These are phyloP conservation scores for Flaveria ramosissima DNA, from an alignment of 129 eudicot species.

Conservation along the genomic window DNA sequence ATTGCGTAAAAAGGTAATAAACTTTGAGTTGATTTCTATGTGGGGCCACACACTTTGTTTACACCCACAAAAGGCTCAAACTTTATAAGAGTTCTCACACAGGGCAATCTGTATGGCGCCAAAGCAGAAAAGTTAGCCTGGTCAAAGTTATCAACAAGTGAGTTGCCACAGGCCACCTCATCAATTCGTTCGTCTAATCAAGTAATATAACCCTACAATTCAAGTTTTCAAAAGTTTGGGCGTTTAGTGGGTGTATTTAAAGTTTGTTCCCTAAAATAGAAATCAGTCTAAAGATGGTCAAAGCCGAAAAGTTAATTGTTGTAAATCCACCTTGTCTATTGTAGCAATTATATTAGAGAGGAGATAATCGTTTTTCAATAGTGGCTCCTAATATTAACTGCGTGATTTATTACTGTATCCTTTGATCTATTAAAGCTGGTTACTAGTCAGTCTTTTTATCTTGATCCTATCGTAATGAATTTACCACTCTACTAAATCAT, in stretches of 20 bases:
- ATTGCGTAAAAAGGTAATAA: neutral
- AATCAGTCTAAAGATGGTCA: neutral
- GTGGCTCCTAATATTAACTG: neutral
- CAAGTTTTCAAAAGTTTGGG: neutral
- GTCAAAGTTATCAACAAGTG: neutral
- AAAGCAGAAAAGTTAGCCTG: neutral
- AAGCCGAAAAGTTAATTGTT: neutral
- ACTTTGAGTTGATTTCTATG: neutral
- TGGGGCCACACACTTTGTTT: neutral
- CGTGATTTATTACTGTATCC: neutral
- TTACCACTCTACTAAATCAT: constrained; percentile 8
- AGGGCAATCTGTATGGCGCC: neutral
- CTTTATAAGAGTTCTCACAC: neutral
- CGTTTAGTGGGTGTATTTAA: neutral
- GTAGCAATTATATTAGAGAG: constrained; percentile 7
- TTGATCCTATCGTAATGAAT: neutral
- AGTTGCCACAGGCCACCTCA: neutral
- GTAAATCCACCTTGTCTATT: neutral
- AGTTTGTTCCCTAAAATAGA: neutral
- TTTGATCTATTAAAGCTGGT: neutral
- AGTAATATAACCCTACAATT: neutral
- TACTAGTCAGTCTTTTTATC: neutral
- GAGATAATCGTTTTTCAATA: too few species aligned
- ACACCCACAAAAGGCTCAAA: neutral
- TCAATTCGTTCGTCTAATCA: neutral